Percentiles rank a stretch among this genome's conserved stretches.
Evolutionary conservation across 805 yeast genomes (phyloP).

Genomic region (Ogataea angusta): DNA sequence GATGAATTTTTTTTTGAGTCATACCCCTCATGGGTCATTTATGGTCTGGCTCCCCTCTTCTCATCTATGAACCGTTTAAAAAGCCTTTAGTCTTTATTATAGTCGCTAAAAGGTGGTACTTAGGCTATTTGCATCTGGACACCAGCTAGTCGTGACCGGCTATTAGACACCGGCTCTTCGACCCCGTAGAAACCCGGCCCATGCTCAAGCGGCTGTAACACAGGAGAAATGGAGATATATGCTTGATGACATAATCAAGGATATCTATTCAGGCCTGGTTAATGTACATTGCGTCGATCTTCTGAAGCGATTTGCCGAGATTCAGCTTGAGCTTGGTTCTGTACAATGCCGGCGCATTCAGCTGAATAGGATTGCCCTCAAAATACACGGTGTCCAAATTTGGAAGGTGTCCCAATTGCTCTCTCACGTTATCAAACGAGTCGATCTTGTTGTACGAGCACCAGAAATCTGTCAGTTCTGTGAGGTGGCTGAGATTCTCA

Average conservation of each 20-base stretch:
- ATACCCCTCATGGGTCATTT: slow-evolving; percentile 5
- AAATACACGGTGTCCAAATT: slow-evolving; percentile 84
- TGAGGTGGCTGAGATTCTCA: slow-evolving; percentile 62
- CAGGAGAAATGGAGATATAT: slow-evolving; percentile 12
- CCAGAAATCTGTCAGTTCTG: slow-evolving; percentile 88
- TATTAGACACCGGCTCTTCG: neutral
- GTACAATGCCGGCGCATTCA: slow-evolving; percentile 70
- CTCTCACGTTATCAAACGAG: slow-evolving; percentile 64
- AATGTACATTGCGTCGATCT: slow-evolving; percentile 85
- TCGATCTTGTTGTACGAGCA: slow-evolving; percentile 74
- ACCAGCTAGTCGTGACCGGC: too few species aligned
- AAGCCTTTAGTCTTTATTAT: too few species aligned
- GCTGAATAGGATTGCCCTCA: slow-evolving; percentile 89
- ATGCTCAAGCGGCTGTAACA: slow-evolving; percentile 3
- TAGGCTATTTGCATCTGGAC: too few species aligned
- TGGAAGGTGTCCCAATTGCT: slow-evolving; percentile 59
- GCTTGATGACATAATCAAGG: slow-evolving; percentile 1
- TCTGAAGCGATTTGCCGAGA: slow-evolving; percentile 65
- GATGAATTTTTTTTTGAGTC: neutral
- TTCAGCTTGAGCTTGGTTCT: slow-evolving; percentile 76
- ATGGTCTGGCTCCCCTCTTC: slow-evolving; percentile 6
- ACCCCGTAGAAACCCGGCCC: slow-evolving; percentile 5
- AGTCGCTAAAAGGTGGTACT: too few species aligned
- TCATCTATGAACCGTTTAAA: neutral
- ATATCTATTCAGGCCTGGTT: slow-evolving; percentile 4